Evolutionary conservation across 1,139 yeast genomes (phyloP), one percentile per base, ranked within the genome.

Genomic region (Blastobotrys niveus): DNA sequence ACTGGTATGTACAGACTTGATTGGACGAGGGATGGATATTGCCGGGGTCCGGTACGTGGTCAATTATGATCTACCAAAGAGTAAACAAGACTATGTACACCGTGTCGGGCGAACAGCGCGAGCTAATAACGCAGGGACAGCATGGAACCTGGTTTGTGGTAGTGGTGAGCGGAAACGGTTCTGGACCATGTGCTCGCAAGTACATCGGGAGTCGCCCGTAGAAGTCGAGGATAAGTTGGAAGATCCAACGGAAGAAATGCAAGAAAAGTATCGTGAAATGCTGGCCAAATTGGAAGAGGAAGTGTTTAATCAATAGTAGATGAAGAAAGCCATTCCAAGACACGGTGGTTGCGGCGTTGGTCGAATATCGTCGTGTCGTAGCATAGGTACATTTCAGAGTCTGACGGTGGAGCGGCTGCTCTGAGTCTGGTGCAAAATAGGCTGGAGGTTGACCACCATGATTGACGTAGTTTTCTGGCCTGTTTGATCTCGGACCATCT

Each of bases 31-130:
- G 68, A 77, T 91, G 34, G 96, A 91, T 66, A 74, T 93, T 40
- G 67, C 74, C 8, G 72, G 80, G 6, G 79, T 93, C 41, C 73
- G 79, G 25, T 78, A 80, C 50, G 96, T 91, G 12, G 66, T 91
- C 44, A 93, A 91, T 63, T 91, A 91, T 61, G 98, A 93, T 57
- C 67, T 88, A 46, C 98, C 98, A 7, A 75, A 80, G 38, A 84
- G 95, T 0, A 76, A 91, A 0, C 80, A 93, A 52, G 98, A 91
- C 58, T 93, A 91, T 56, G 86, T 91, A 26, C 99, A 91, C 63
- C 75, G 98, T 54, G 91, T 89, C 29, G 98, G 98, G 36, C 80
- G 98, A 69, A 89, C 97, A 0, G 97, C 97, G 1, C 79, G 98
- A 65, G 98, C 97, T 1, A 81, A 83, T 45, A 76, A 80, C 40